Percentiles rank a stretch among this genome's conserved stretches.
Evolutionary conservation across 2,329 filamentous ascomycete genomes (phyloP).

Genomic region (Claviceps digitariae): DNA sequence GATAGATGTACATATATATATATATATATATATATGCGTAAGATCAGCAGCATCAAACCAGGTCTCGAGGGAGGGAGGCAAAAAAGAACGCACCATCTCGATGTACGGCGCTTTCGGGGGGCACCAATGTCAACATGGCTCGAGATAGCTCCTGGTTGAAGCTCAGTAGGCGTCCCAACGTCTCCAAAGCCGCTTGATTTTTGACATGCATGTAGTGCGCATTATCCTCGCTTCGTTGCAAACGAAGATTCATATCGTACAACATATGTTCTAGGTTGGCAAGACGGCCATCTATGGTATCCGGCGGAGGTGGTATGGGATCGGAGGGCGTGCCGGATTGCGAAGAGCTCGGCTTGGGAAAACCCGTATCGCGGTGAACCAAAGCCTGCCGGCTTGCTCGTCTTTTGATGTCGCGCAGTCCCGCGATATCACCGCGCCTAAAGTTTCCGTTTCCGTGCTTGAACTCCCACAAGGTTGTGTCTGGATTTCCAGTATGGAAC

Average conservation of each 20-base stretch:
- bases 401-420: slow-evolving; percentile 88
- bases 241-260: slow-evolving; percentile 63
- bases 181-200: slow-evolving; percentile 71
- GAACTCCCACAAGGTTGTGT: slow-evolving; percentile 95
- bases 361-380: slow-evolving; percentile 81
- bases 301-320: slow-evolving; percentile 54
- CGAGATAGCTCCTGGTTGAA: slow-evolving; percentile 78
- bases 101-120: slow-evolving; percentile 63
- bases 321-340: slow-evolving; percentile 80
- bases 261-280: slow-evolving; percentile 66
- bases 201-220: slow-evolving; percentile 67
- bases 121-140: slow-evolving; percentile 58
- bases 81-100: slow-evolving; percentile 56
- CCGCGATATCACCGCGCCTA: slow-evolving; percentile 84
- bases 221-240: slow-evolving; percentile 73
- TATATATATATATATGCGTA: no score
- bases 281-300: slow-evolving; percentile 64
- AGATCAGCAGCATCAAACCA: not conserved
- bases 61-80: slow-evolving; percentile 10
- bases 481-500: slow-evolving; percentile 87
- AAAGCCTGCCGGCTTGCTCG: slow-evolving; percentile 84
- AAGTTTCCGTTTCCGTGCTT: slow-evolving; percentile 97
- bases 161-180: slow-evolving; percentile 54
- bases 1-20: no score
- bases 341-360: slow-evolving; percentile 59